Evolutionary conservation across 2,329 filamentous ascomycete species (phyloP).

Genomic region (Ascochyta viciae-villosae): DNA sequence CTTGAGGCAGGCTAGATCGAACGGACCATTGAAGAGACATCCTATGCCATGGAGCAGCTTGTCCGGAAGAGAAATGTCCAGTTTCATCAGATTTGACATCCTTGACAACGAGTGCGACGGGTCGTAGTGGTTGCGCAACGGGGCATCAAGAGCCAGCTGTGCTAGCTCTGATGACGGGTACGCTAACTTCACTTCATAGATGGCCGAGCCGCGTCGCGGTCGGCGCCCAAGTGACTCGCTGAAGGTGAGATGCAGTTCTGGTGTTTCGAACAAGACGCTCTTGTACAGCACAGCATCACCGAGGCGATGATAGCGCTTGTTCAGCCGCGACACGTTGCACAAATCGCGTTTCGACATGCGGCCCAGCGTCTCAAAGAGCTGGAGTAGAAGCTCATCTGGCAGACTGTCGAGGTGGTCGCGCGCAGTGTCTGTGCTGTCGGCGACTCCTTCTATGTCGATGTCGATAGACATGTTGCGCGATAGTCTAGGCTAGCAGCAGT

Average conservation of each 20-base stretch:
- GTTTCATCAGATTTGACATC: constrained; percentile 43
- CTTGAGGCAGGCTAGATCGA: constrained; percentile 43
- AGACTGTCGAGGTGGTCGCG: constrained; percentile 21
- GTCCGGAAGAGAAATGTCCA: constrained; percentile 43
- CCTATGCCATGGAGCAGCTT: constrained; percentile 40
- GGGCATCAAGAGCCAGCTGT: constrained; percentile 38
- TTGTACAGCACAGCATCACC: constrained; percentile 44
- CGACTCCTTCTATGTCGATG: constrained; percentile 2
- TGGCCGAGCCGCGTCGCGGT: constrained; percentile 42
- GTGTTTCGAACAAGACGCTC: constrained; percentile 41
- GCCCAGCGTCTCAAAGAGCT: constrained; percentile 38
- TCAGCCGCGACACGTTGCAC: constrained; percentile 39
- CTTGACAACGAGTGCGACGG: constrained; percentile 42
- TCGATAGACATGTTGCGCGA: constrained; percentile 10
- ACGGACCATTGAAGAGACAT: constrained; percentile 43
- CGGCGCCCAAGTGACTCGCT: constrained; percentile 42
- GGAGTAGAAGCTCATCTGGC: constrained; percentile 42
- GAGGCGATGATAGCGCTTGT: constrained; percentile 40
- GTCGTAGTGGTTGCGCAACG: constrained; percentile 37
- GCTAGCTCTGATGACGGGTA: constrained; percentile 43
- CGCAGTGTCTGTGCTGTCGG: constrained; percentile 4
- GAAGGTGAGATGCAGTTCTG: constrained; percentile 43
- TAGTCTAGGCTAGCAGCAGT: not conserved
- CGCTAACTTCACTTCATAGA: constrained; percentile 40
- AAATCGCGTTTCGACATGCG: constrained; percentile 35